Evolutionary conservation across 768 basidiomycete genomes (phyloP), one percentile per base, ranked within the genome.

Genomic region (Calocera cornea): DNA sequence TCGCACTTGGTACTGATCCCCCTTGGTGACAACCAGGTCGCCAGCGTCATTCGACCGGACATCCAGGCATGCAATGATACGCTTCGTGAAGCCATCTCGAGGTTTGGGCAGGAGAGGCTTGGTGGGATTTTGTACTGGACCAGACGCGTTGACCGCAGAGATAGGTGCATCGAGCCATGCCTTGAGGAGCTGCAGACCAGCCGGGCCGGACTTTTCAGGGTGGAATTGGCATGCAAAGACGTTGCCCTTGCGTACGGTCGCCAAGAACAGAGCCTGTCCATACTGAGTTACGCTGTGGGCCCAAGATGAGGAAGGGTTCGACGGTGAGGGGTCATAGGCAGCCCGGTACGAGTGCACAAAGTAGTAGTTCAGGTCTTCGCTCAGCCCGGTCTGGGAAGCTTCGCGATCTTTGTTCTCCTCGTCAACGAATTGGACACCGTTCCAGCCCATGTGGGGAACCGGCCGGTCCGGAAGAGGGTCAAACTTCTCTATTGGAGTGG

Each of bases 361-460:
- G 78, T 99, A 99, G 75, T 95, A 97, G 73, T 87, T 86, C 22
- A 85, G 81, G n/a, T 73, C 73, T 34, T 74, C 71, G 47, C 73
- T 64, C 69, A 75, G 66, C 67, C 70, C 34, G 84, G 82, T 67
- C 79, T 75, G 69, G 73, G 80, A 73, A 54, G 77, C 74, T 70
- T 71, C 72, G 22, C 49, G 34, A 77, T 72, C 73, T 5, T 27
- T 22, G 29, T 41, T 17, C 36, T 83, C 79, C 24, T 47, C 44
- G 24, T 47, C 44, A 66, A 89, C 73, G 44, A 82, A 79, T 68
- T 88, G 85, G 29, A 86, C 85, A 27, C 84, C 78, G 76, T 97
- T 98, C 95, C 95, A 99, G 65, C 97, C 97, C 78, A 99, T 98
- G 79, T 98, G 95, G 34, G 97, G 97, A 17, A 98, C 95, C 0